These are phyloP conservation scores for Diutina catenulata DNA, from an alignment of 1,139 yeast genomes.

Conservation along the genomic window DNA sequence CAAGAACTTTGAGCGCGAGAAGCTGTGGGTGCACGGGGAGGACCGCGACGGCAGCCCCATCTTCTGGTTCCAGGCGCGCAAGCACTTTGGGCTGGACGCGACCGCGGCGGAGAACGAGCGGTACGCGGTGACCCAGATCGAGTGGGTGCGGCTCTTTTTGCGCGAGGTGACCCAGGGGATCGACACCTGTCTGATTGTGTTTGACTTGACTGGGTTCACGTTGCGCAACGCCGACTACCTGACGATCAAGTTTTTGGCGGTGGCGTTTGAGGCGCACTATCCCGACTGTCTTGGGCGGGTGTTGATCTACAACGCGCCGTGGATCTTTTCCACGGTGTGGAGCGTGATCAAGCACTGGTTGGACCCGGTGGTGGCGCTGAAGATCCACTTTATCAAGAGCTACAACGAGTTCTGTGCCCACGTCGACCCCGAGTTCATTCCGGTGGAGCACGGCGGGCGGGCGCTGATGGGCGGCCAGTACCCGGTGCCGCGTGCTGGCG, in stretches of 20 bases:
- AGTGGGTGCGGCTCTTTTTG: slow-evolving; percentile 27
- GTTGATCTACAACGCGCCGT: slow-evolving; percentile 35
- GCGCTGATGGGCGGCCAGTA: slow-evolving; percentile 19
- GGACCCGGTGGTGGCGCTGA: slow-evolving; percentile 35
- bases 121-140: slow-evolving; percentile 27
- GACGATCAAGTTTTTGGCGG: slow-evolving; percentile 32
- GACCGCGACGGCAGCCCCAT: slow-evolving; percentile 28
- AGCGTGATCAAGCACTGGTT: slow-evolving; percentile 33
- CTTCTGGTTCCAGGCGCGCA: slow-evolving; percentile 27
- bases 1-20: slow-evolving; percentile 1
- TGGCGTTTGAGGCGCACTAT: slow-evolving; percentile 35
- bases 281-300: slow-evolving; percentile 35
- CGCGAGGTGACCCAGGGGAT: slow-evolving; percentile 24
- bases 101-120: slow-evolving; percentile 27
- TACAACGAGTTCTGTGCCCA: slow-evolving; percentile 21
- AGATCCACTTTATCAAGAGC: slow-evolving; percentile 32
- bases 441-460: slow-evolving; percentile 29
- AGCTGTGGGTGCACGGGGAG: slow-evolving; percentile 28
- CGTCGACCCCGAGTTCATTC: slow-evolving; percentile 24
- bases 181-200: slow-evolving; percentile 28
- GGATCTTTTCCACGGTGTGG: slow-evolving; percentile 39
- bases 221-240: slow-evolving; percentile 35
- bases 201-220: slow-evolving; percentile 36
- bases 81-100: slow-evolving; percentile 30
- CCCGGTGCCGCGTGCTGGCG: slow-evolving; percentile 14